Percentiles rank a stretch among this genome's conserved stretches.
Evolutionary conservation across 129 eudicot genomes (phyloP).

Genomic region (Rutidosis leptorrhynchoides): DNA sequence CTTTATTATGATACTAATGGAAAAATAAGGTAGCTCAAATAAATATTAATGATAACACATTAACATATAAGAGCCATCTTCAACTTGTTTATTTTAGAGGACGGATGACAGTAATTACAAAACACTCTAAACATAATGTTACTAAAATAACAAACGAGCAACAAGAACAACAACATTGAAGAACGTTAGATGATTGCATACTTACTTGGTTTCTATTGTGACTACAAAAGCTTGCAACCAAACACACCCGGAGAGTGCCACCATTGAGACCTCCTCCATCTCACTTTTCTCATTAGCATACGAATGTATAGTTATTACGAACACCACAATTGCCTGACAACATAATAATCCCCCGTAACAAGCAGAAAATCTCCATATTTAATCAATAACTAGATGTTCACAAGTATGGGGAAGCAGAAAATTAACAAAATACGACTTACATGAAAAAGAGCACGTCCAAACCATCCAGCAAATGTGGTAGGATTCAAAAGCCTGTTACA

Average conservation of each 20-base stretch:
- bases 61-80: not conserved
- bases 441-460: conserved; percentile 95
- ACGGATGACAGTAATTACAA: not conserved
- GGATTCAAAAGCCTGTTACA: conserved; percentile 88
- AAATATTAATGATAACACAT: not conserved
- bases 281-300: conserved; percentile 90
- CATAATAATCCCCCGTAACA: conserved; percentile 11
- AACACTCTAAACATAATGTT: not conserved
- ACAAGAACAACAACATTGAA: no score
- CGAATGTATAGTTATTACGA: conserved; percentile 70
- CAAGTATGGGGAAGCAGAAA: not conserved
- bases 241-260: conserved; percentile 97
- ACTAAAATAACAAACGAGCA: not conserved
- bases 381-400: not conserved
- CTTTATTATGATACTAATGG: not conserved
- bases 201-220: conserved; percentile 92
- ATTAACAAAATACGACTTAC: conserved; percentile 45
- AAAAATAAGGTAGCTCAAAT: not conserved
- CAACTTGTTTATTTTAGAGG: conserved; percentile 1
- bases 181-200: not conserved
- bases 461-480: conserved; percentile 99
- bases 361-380: not conserved
- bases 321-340: conserved; percentile 86
- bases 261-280: conserved; percentile 92
- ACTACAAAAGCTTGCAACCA: conserved; percentile 98